A percentile compares a stretch with the other conserved stretches of the same genome.
These are phyloP conservation scores for Parafenestella ontariensis DNA, from an alignment of 2,329 filamentous ascomycete species.

Conservation along the genomic window DNA sequence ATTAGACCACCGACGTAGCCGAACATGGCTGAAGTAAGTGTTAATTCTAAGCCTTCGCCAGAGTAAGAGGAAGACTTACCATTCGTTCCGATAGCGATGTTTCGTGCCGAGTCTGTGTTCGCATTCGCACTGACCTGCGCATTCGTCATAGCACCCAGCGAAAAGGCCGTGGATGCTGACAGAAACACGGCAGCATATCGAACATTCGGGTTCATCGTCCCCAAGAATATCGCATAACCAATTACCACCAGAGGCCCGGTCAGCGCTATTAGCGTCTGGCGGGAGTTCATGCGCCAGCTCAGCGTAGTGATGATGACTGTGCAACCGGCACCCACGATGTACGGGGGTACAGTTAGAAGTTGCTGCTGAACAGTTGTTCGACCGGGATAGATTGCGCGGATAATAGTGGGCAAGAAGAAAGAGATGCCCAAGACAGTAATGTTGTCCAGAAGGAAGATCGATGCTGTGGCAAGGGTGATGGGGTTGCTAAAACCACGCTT, in stretches of 20 bases:
- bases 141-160: constrained; percentile 67
- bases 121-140: constrained; percentile 73
- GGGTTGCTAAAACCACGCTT: constrained; percentile 67
- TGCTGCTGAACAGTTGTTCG: constrained; percentile 65
- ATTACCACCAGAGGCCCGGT: constrained; percentile 67
- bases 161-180: constrained; percentile 66
- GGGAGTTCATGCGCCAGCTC: constrained; percentile 64
- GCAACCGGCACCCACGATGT: constrained; percentile 69
- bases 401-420: constrained; percentile 73
- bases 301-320: constrained; percentile 64
- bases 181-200: constrained; percentile 74
- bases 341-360: constrained; percentile 71
- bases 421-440: constrained; percentile 72
- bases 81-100: constrained; percentile 22
- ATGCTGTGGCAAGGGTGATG: constrained; percentile 61
- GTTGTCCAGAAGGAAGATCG: constrained; percentile 68
- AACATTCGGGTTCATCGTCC: constrained; percentile 52
- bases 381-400: constrained; percentile 68
- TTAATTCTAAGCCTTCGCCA: too few relatives aligned
- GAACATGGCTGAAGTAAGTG: too few relatives aligned
- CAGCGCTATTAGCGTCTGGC: constrained; percentile 65
- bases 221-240: constrained; percentile 73
- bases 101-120: constrained; percentile 69
- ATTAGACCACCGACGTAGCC: constrained; percentile 72
- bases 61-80: too few relatives aligned